phyloP scores from a whole-genome alignment of 768 basidiomycete species.

The Rhizopogon vesiculosus region DNA sequence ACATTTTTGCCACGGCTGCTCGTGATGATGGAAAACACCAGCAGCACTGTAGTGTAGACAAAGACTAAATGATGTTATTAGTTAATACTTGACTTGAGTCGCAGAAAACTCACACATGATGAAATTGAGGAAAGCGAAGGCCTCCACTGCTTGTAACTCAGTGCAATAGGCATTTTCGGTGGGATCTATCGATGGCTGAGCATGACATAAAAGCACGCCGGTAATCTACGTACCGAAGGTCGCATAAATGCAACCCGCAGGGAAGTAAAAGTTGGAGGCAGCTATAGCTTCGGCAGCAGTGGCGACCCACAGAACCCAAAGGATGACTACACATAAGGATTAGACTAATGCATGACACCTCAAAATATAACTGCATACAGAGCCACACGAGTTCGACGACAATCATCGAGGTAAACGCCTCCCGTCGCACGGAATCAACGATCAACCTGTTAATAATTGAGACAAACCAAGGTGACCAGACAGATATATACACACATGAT shows the following conservation, averaged over 20 bases:
- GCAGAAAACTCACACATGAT: constrained; percentile 21
- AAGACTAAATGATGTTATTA: constrained; percentile 22
- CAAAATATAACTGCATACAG: constrained; percentile 21
- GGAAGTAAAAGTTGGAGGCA: constrained; percentile 1
- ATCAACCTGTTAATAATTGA: constrained; percentile 23
- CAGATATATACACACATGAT: constrained; percentile 17
- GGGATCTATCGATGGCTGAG: constrained; percentile 8
- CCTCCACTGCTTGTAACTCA: constrained; percentile 27
- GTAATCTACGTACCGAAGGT: constrained; percentile 2
- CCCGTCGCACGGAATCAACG: constrained; percentile 29
- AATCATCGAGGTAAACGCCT: constrained; percentile 35
- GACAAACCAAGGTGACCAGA: neutral
- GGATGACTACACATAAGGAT: constrained; percentile 15
- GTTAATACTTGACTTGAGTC: neutral
- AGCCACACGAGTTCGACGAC: constrained; percentile 33
- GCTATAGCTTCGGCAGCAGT: constrained; percentile 24
- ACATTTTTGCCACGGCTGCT: constrained; percentile 21
- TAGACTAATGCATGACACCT: neutral
- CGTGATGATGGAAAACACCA: constrained; percentile 21
- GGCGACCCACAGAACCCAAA: constrained; percentile 38
- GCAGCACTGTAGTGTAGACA: constrained; percentile 23
- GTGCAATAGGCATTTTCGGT: constrained; percentile 15
- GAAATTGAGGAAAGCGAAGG: constrained; percentile 34
- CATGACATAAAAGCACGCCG: neutral
- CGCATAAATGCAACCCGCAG: constrained; percentile 6